Evolutionary conservation across 1,284 basidiomycete species (phyloP).

Genomic region (Nidula niveotomentosa): DNA sequence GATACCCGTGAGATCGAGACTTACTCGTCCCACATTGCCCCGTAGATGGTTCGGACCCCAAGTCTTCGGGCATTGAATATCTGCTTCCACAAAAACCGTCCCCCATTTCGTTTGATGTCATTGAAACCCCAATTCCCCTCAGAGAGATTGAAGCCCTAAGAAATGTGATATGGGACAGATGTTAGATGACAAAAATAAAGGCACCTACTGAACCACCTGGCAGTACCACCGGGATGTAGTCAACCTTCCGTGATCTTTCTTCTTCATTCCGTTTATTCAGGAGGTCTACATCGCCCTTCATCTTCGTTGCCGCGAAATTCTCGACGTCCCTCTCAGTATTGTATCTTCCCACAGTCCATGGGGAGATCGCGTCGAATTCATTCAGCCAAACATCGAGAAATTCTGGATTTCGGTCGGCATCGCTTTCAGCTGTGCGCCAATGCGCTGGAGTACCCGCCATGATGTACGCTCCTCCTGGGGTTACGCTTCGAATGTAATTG

Average conservation of each 20-base stretch:
- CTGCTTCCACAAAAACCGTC: constrained; percentile 75
- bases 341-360: constrained; percentile 75
- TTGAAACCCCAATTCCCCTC: constrained; percentile 69
- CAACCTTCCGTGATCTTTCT: constrained; percentile 47
- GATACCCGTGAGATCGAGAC: constrained; percentile 22
- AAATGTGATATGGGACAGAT: constrained; percentile 1
- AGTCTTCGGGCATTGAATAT: constrained; percentile 60
- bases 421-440: constrained; percentile 67
- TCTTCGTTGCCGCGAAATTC: constrained; percentile 53
- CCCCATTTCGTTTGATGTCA: constrained; percentile 63
- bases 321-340: constrained; percentile 56
- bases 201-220: constrained; percentile 72
- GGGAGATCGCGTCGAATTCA: constrained; percentile 73
- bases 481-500: constrained; percentile 52
- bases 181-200: background rate
- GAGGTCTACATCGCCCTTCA: constrained; percentile 61
- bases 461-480: constrained; percentile 73
- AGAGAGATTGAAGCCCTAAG: constrained; percentile 65
- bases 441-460: constrained; percentile 66
- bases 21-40: constrained; percentile 85
- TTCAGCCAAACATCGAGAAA: constrained; percentile 68
- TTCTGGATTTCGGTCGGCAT: constrained; percentile 63
- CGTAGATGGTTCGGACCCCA: constrained; percentile 68
- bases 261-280: constrained; percentile 50
- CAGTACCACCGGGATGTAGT: constrained; percentile 74